A percentile compares a stretch with the other conserved stretches of the same genome.
phyloP scores from a whole-genome alignment of 495 filamentous ascomycete species.

The Hyphodiscus hymeniophilus region DNA sequence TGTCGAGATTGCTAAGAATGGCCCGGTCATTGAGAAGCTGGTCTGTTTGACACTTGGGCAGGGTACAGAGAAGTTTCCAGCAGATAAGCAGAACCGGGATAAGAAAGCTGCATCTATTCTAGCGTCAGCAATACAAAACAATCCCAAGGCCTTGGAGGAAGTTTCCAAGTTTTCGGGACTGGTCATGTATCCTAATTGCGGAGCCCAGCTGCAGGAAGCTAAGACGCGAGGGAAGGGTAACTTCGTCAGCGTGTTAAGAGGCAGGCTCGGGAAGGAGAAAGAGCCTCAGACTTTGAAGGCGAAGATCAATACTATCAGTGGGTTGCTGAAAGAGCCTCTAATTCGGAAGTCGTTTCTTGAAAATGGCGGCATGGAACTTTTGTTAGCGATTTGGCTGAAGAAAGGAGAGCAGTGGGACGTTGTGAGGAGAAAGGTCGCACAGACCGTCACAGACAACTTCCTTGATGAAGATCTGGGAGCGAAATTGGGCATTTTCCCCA shows the following conservation, averaged over 20 bases:
- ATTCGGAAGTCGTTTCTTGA: constrained; percentile 45
- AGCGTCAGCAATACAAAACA: constrained; percentile 50
- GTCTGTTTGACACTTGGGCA: constrained; percentile 23
- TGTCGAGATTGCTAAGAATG: constrained; percentile 47
- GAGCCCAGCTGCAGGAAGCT: background rate
- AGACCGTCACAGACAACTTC: constrained; percentile 50
- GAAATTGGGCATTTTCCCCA: constrained; percentile 39
- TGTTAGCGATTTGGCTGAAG: constrained; percentile 38
- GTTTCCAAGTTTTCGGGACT: constrained; percentile 33
- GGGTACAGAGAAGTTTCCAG: constrained; percentile 22
- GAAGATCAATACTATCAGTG: constrained; percentile 31
- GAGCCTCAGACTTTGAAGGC: constrained; percentile 28
- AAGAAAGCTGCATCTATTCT: constrained; percentile 43
- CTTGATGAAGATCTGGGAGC: constrained; percentile 52
- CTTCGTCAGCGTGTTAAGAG: constrained; percentile 24
- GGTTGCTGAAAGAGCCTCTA: constrained; percentile 32
- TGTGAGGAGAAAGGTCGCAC: constrained; percentile 34
- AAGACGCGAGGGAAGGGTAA: constrained; percentile 10
- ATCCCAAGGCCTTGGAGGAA: constrained; percentile 47
- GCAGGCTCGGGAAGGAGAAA: constrained; percentile 20
- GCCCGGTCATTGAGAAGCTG: constrained; percentile 33
- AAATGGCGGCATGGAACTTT: constrained; percentile 32
- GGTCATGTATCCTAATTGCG: constrained; percentile 23
- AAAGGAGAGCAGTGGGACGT: constrained; percentile 30
- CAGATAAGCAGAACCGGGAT: constrained; percentile 13